Conservation (phyloP, 306 rosid species). For the Cucurbita argyrosperma region DNA sequence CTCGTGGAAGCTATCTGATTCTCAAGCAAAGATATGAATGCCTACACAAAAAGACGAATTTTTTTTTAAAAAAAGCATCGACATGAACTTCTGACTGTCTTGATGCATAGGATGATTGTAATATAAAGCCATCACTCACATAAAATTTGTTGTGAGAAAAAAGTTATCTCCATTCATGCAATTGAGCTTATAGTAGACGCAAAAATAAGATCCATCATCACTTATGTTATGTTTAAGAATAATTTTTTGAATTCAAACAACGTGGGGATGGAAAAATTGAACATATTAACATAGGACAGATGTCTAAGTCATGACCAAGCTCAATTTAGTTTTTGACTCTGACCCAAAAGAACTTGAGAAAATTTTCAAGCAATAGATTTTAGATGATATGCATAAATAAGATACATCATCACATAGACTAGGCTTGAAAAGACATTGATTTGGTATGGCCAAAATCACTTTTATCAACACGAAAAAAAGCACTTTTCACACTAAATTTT, state of each 20-base stretch:
- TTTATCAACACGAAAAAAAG: neutral
- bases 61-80: too few relatives aligned
- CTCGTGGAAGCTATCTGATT: slow-evolving; percentile 19
- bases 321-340: neutral
- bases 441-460: neutral
- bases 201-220: neutral
- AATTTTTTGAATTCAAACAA: neutral
- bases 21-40: slow-evolving; percentile 21
- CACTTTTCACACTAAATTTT: neutral
- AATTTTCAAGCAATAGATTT: neutral
- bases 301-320: neutral
- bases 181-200: neutral
- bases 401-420: neutral
- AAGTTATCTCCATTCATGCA: neutral
- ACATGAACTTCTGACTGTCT: neutral
- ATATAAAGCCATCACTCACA: neutral
- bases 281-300: neutral
- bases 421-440: neutral
- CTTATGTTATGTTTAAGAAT: neutral
- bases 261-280: neutral
- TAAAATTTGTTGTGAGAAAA: neutral
- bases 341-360: neutral
- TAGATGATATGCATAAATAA: neutral
- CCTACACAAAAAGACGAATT: slow-evolving; percentile 21
- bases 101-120: neutral